Evolutionary conservation across 2,329 filamentous ascomycete genomes (phyloP), one percentile per base, ranked within the genome.

Genomic region (Fusarium redolens): DNA sequence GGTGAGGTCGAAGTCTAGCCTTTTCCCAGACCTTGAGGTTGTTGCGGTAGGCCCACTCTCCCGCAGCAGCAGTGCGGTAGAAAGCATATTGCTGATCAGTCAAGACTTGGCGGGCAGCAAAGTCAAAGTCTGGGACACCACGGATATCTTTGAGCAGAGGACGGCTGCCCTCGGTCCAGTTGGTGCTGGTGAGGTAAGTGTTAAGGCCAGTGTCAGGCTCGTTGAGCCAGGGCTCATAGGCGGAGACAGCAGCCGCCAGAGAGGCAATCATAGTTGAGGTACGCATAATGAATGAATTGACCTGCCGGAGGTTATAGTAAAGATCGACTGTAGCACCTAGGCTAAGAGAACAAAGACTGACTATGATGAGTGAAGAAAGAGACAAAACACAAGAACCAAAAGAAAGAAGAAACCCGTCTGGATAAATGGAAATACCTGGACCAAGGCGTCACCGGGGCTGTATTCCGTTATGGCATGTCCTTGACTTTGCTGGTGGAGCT

Each of bases 31-130:
- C 81, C 61, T 87, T 85, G 10, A 88, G 81, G 75, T 87, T 87
- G 78, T 87, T 85, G 52, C 85, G 82, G 81, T 88, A 87, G 1
- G 83, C 73, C 84, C 83, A 87, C 74, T 87, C 86, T 51, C 85
- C 85, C 7, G 83, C 85, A 12, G 85, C 84, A 20, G 83, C 86
- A 62, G 83, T 85, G 33, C 85, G 83, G 78, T 87, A 87, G 79
- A 85, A 87, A 18, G 85, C 83, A 68, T 86, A 87, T 33, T 83
- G 74, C 28, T 82, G 79, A 35, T 75, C 75, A 58, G 81, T 81
- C 71, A 87, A 78, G 68, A 82, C 79, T 61, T 84, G 82, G 17
- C 83, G 81, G 22, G 85, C 86, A 7, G 83, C 84, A 78, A 81
- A 87, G 57, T 87, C 85, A 62, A 88, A 88, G 77, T 87, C 86